Conservation (phyloP, 2,329 filamentous ascomycete species). For the Chaetomiaceae sp. region DNA sequence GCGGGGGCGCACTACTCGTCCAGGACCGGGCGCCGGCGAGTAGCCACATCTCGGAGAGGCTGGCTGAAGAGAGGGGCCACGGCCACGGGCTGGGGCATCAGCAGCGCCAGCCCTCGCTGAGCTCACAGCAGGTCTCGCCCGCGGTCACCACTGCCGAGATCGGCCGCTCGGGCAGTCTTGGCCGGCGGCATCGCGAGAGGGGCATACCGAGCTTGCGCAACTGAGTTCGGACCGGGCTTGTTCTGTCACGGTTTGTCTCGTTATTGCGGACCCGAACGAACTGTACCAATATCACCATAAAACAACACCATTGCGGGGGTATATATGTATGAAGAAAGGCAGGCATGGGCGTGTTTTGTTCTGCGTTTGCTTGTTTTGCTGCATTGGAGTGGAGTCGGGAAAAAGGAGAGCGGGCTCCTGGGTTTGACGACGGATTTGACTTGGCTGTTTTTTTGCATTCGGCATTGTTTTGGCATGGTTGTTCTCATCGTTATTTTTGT, state of each 20-base stretch:
- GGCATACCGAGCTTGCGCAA: constrained; percentile 8
- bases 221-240: too few relatives aligned
- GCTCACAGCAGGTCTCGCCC: constrained; percentile 35
- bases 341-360: not conserved
- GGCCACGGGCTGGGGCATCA: too few relatives aligned
- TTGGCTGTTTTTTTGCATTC: not conserved
- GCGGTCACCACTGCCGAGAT: too few relatives aligned
- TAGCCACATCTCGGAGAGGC: constrained; percentile 31
- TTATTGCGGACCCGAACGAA: too few relatives aligned
- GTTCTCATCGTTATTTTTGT: not conserved
- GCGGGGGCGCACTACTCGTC: too few relatives aligned
- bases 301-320: too few relatives aligned
- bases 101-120: constrained; percentile 41
- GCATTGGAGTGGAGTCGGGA: not conserved
- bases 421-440: too few relatives aligned
- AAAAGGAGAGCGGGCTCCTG: too few relatives aligned
- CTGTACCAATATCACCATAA: constrained; percentile 4
- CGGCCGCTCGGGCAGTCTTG: constrained; percentile 41
- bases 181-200: constrained; percentile 5
- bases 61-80: constrained; percentile 38
- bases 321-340: not conserved
- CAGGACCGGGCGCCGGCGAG: too few relatives aligned
- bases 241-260: too few relatives aligned
- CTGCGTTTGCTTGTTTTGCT: not conserved
- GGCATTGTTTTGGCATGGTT: too few relatives aligned